Base-by-base conservation (phyloP, 1,139 yeast genomes). In the Yamadazyma dushanensis region DNA sequence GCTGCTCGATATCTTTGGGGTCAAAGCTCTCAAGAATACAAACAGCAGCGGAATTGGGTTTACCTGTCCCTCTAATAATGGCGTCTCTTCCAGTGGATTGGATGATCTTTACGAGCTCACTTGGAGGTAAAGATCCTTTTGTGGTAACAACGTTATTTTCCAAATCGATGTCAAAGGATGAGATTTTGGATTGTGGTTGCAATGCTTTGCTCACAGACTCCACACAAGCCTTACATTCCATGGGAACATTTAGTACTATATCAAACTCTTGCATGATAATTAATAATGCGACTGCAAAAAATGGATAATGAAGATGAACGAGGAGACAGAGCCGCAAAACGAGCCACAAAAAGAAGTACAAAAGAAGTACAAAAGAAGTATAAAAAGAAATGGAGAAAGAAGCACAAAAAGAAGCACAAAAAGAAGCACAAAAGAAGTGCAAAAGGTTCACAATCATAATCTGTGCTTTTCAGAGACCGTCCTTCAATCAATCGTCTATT, bases 21-120 rank as follows among this genome's bases (percentile, higher is more conserved):
- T 70, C 78, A 51, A 83, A 84, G 13, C 85, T 74, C 55, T 92
- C 97, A 39, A 90, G 62, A 32, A 90, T 90, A 46, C 95, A 81
- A 20, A 90, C 97, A 0, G 96, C 97, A 0, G 97, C 96, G 17
- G 90, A 77, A 55, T 90, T 83, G 15, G 95, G 83, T 37, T 70
- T 70, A 2, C 97, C 97, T 0, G 96, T 80, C 5, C 98, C 98
- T 43, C 97, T 71, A 23, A 90, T 83, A 45, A 90, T 86, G 8
- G 96, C 96, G 54, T 90, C 97, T 47, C 79, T 77, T 2, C 97
- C 97, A 3, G 80, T 80, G 2, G 54, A 51, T 56, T 83, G 90
- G 40, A 87, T 78, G 0, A 84, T 75, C 42, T 65, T 64, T 20
- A 85, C 81, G 14, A 88, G 71, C 21, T 59, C 63, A 3, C 92